Base-by-base conservation (phyloP, 2,329 filamentous ascomycete genomes). In the Ophiostoma triangulosporum region DNA sequence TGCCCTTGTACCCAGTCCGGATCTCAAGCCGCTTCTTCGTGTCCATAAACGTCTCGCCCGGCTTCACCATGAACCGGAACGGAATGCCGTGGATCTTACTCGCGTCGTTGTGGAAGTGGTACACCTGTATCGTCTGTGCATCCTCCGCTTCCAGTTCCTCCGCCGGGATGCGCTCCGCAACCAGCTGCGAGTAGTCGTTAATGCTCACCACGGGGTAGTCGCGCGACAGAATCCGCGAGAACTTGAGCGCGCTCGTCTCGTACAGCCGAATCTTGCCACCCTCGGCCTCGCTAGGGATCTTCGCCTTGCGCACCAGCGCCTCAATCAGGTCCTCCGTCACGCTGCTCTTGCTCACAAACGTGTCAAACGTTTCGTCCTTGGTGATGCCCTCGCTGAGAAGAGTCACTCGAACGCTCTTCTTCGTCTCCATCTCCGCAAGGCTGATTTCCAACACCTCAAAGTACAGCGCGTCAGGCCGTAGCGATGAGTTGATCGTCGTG, bases 361-460 rank as follows among this genome's bases (percentile, higher is more conserved):
- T 69, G 60, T 96, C 90, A 57, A 81, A 79, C 1, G 75, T 73
- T 62, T 96, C 89, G 12, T 95, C 90, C 72, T 96, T 97, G 11
- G 81, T 81, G 58, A 97, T 84, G 43, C 93, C 93, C 58, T 98
- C 93, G 38, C 84, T 86, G 46, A 98, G 73, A 81, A 86, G 91
- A 1, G 76, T 86, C 48, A 98, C 70, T 66, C 87, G 91, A 58
- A 97, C 72, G 54, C 73, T 80, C 72, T 94, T 96, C 73, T 95
- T 93, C 54, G 87, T 93, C 64, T 98, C 93, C 43, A 95, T 75
- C 67, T 98, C 94, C 24, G 87, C 86, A 48, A 98, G 70, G 62
- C 88, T 95, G 73, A 96, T 95, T 58, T 98, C 93, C 38, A 98
- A 72, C 27, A 97, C 80, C 66, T 98, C 93, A 64, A 90, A 98